Conservation (phyloP, 1,139 yeast species). For the Williopsis jadinii region DNA sequence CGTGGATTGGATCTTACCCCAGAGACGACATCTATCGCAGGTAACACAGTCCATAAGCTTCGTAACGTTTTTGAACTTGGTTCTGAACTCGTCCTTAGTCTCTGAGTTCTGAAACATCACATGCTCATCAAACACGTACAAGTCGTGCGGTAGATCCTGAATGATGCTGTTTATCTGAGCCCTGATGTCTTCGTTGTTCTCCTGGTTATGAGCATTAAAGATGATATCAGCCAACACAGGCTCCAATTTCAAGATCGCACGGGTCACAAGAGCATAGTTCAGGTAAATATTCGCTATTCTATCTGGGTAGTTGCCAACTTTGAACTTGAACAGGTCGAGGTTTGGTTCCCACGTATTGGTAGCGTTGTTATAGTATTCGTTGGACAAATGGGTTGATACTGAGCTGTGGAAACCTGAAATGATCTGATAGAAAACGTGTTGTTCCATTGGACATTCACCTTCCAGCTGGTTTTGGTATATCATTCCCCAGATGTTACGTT, state of each 20-base stretch:
- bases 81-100: constrained; percentile 73
- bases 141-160: constrained; percentile 37
- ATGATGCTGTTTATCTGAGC: constrained; percentile 33
- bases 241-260: constrained; percentile 65
- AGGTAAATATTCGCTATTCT: constrained; percentile 85
- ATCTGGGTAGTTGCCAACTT: constrained; percentile 88
- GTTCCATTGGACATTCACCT: constrained; percentile 65
- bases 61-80: constrained; percentile 82
- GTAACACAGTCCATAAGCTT: constrained; percentile 98
- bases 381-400: constrained; percentile 86
- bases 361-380: constrained; percentile 69
- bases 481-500: constrained; percentile 88
- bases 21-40: constrained; percentile 92
- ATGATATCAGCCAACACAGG: constrained; percentile 41
- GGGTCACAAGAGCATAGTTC: constrained; percentile 82
- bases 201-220: constrained; percentile 39
- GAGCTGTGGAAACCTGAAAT: constrained; percentile 95
- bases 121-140: constrained; percentile 47
- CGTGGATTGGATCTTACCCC: constrained; percentile 97
- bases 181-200: constrained; percentile 43
- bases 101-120: constrained; percentile 44
- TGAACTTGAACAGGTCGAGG: constrained; percentile 70
- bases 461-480: constrained; percentile 67
- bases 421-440: constrained; percentile 78
- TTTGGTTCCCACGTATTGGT: constrained; percentile 83